Evolutionary conservation across 2,329 filamentous ascomycete species (phyloP).

Genomic region (Helotiales sp.): DNA sequence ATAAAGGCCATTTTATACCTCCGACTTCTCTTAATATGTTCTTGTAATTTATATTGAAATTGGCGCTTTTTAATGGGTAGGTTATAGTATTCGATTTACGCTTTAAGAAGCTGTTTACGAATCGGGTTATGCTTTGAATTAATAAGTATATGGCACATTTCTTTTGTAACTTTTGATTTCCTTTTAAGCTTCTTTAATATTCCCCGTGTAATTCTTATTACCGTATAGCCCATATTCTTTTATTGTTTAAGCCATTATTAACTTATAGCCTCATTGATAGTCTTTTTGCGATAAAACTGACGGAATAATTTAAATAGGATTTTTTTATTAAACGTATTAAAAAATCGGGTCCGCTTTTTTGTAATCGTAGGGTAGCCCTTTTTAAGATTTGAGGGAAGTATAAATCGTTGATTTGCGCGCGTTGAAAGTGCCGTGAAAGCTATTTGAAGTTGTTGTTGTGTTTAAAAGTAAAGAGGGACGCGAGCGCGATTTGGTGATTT

Average conservation of each 20-base stretch:
- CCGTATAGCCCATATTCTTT: not conserved
- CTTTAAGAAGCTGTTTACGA: conserved; percentile 17
- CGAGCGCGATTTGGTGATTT: not conserved
- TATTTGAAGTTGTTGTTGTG: not conserved
- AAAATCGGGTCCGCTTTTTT: not conserved
- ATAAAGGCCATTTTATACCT: conserved; percentile 20
- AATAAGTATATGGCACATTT: conserved; percentile 9
- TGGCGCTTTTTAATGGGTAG: conserved; percentile 10
- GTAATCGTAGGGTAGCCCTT: not conserved
- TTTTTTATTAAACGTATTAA: not conserved
- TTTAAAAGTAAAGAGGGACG: no score
- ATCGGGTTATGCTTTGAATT: conserved; percentile 12
- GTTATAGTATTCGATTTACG: conserved; percentile 22
- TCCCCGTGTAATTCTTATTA: not conserved
- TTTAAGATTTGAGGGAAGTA: not conserved
- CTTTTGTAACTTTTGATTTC: not conserved
- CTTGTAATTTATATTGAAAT: conserved; percentile 15
- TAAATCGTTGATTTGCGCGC: not conserved
- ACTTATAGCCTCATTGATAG: not conserved
- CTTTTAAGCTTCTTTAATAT: not conserved
- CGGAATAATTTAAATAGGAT: not conserved
- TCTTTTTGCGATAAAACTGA: not conserved
- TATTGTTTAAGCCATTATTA: not conserved
- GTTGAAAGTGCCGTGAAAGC: not conserved
- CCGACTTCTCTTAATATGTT: conserved; percentile 15